A percentile compares a stretch with the other conserved stretches of the same genome.
phyloP scores from a whole-genome alignment of 2,329 filamentous ascomycete species.

The Xylariaceae sp. region DNA sequence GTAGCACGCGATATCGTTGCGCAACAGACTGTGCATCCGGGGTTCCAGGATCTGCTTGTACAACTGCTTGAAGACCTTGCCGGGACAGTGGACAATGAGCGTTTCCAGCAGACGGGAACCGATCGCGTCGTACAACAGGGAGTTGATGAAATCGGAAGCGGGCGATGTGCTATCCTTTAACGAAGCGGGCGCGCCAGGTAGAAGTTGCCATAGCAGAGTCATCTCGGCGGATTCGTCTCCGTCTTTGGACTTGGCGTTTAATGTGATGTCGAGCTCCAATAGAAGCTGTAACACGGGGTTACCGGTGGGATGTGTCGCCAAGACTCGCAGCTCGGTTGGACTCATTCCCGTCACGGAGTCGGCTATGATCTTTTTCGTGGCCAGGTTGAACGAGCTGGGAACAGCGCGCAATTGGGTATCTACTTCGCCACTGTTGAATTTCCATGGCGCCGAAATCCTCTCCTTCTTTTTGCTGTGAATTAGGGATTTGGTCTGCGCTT shows the following conservation, averaged over 20 bases:
- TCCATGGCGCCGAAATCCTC: conserved; percentile 60
- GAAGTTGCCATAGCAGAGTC: conserved; percentile 66
- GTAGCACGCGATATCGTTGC: conserved; percentile 87
- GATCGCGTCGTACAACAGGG: conserved; percentile 82
- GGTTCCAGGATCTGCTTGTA: conserved; percentile 76
- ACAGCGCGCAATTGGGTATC: conserved; percentile 51
- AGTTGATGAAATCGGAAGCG: conserved; percentile 72
- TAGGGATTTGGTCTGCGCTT: conserved; percentile 63
- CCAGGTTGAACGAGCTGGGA: conserved; percentile 70
- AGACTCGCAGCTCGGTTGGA: conserved; percentile 70
- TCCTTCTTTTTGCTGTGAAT: conserved; percentile 92
- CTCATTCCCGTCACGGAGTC: conserved; percentile 73
- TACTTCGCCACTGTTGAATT: conserved; percentile 45
- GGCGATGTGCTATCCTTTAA: conserved; percentile 68
- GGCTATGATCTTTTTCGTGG: conserved; percentile 74
- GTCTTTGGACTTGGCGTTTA: conserved; percentile 56
- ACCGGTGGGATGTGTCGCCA: conserved; percentile 84
- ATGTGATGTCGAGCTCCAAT: conserved; percentile 75
- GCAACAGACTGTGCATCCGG: conserved; percentile 71
- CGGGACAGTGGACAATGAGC: conserved; percentile 72
- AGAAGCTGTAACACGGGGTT: conserved; percentile 91
- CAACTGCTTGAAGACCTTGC: conserved; percentile 84
- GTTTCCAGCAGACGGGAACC: conserved; percentile 87
- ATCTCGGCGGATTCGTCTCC: conserved; percentile 33
- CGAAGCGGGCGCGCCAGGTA: conserved; percentile 68